Evolutionary conservation across 108 stramenopile genomes (phyloP).

Genomic region (Conticribra weissflogii): DNA sequence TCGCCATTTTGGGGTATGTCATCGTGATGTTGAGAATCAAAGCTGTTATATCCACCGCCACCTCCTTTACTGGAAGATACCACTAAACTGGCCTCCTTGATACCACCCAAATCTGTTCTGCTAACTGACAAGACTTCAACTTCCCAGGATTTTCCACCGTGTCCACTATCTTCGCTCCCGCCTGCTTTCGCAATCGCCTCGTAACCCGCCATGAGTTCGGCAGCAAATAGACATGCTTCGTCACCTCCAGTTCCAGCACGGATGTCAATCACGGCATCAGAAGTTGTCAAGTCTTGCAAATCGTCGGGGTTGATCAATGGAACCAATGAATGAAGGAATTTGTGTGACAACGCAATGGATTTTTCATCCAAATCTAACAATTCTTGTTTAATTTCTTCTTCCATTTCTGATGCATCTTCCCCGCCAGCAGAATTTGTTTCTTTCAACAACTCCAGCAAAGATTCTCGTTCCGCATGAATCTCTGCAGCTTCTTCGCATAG

Average conservation of each 20-base stretch:
- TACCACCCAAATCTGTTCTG: constrained; percentile 76
- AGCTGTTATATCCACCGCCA: constrained; percentile 12
- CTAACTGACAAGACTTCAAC: constrained; percentile 65
- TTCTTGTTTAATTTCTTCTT: constrained; percentile 49
- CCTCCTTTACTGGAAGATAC: constrained; percentile 52
- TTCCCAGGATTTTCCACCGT: constrained; percentile 58
- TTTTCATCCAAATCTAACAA: constrained; percentile 10
- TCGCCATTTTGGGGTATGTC: constrained; percentile 17
- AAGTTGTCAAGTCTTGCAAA: constrained; percentile 27
- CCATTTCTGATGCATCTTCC: constrained; percentile 58
- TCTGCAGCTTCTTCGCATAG: constrained; percentile 44
- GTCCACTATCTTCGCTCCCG: constrained; percentile 11
- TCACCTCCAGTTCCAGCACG: constrained; percentile 96
- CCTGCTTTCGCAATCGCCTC: constrained; percentile 73
- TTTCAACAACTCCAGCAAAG: constrained; percentile 59
- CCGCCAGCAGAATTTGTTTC: constrained; percentile 57
- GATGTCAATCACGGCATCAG: constrained; percentile 93
- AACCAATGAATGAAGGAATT: constrained; percentile 61
- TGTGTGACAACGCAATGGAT: constrained; percentile 37
- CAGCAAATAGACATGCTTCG: constrained; percentile 93
- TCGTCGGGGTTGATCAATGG: constrained; percentile 80
- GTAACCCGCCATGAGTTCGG: constrained; percentile 86
- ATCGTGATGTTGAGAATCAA: not conserved
- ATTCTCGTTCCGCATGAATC: constrained; percentile 53
- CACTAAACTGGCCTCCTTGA: constrained; percentile 72